Evolutionary conservation across 176 grass and related monocot genomes (phyloP).

Genomic region (Oryza rufipogon): DNA sequence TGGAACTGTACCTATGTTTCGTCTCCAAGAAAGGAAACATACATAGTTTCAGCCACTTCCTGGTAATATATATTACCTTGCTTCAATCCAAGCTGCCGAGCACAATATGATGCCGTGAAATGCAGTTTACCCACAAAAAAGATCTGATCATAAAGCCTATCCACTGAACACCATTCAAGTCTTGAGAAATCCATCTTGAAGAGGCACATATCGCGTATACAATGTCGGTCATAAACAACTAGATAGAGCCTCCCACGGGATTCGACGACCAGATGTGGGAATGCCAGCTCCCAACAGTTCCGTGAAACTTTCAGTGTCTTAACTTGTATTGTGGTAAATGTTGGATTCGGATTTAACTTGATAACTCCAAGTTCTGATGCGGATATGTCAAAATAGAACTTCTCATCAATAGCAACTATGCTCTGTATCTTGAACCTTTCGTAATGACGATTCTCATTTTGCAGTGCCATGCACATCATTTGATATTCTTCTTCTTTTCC

Average conservation of each 20-base stretch:
- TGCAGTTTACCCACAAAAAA: neutral
- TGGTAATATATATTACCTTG: neutral
- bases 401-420: neutral
- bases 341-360: neutral
- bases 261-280: neutral
- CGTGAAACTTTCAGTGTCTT: neutral
- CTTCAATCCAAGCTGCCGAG: neutral
- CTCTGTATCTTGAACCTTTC: neutral
- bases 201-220: neutral
- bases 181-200: slow-evolving; percentile 9
- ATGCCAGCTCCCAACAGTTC: slow-evolving; percentile 11
- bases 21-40: neutral
- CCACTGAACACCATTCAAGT: neutral
- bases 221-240: neutral
- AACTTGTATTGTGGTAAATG: neutral
- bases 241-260: slow-evolving; percentile 3
- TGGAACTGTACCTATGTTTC: neutral
- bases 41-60: neutral
- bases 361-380: neutral
- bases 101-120: neutral
- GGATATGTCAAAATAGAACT: slow-evolving; percentile 18
- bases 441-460: neutral
- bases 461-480: neutral
- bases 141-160: neutral
- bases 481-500: neutral